Percentiles rank a stretch among this genome's conserved stretches.
These are phyloP conservation scores for Aurinia saxatilis DNA, from an alignment of 345 rosid species.

Conservation along the genomic window DNA sequence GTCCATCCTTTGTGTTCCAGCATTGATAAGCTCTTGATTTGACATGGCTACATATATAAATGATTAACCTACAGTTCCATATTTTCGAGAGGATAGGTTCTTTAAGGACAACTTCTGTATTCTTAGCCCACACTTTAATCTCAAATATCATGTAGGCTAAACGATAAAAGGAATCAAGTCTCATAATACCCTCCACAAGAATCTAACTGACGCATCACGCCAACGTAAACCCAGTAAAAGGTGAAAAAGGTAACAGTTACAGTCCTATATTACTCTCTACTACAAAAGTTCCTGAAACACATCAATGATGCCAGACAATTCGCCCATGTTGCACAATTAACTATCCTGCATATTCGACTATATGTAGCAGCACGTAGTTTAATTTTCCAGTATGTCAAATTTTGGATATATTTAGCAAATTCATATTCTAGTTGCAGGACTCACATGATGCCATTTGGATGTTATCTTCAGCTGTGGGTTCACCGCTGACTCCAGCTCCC, in stretches of 20 bases:
- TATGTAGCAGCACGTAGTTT: not conserved
- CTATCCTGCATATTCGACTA: not conserved
- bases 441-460: constrained; percentile 81
- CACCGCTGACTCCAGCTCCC: constrained; percentile 72
- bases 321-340: not conserved
- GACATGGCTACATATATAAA: constrained; percentile 52
- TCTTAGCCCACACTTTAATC: not conserved
- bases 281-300: not conserved
- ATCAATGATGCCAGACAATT: not conserved
- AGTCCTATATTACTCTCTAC: not conserved
- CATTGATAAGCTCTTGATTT: constrained; percentile 75
- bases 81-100: not conserved
- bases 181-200: not conserved
- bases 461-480: constrained; percentile 74
- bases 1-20: constrained; percentile 77
- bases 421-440: not conserved
- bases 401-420: not conserved
- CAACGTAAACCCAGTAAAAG: not conserved
- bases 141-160: not conserved
- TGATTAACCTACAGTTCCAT: not conserved
- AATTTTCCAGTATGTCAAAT: not conserved
- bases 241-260: not conserved
- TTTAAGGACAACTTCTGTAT: not conserved
- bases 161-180: not conserved
- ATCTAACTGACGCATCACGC: not conserved